These are phyloP conservation scores for Platanthera guangdongensis DNA, from an alignment of 106 monocot genomes.

Conservation along the genomic window DNA sequence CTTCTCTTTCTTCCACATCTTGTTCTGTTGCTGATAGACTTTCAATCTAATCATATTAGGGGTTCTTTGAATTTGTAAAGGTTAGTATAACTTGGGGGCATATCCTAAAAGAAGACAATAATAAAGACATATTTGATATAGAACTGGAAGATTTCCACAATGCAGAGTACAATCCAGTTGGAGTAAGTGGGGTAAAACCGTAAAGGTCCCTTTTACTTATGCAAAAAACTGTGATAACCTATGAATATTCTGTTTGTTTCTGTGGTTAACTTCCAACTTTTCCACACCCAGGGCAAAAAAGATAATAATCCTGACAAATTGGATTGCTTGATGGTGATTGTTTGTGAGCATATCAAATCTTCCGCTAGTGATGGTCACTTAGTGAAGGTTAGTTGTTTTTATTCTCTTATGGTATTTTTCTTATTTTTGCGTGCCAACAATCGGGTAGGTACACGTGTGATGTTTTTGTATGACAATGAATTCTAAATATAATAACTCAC, in stretches of 20 bases:
- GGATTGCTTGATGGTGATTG: constrained; percentile 73
- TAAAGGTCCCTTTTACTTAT: constrained; percentile 24
- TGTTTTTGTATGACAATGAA: neutral
- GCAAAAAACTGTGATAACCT: neutral
- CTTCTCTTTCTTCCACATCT: neutral
- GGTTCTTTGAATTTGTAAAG: constrained; percentile 20
- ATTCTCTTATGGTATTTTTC: neutral
- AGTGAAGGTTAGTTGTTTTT: constrained; percentile 31
- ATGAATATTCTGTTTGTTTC: neutral
- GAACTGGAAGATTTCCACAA: constrained; percentile 62
- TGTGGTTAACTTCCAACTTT: neutral
- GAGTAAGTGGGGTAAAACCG: constrained; percentile 5
- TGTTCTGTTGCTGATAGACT: neutral
- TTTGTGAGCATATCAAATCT: constrained; percentile 67
- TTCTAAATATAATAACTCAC: neutral
- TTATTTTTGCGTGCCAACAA: neutral
- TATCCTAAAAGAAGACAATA: constrained; percentile 49
- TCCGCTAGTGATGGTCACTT: constrained; percentile 44
- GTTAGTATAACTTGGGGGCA: constrained; percentile 85
- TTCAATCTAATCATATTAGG: neutral
- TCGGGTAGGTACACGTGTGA: neutral
- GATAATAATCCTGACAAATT: constrained; percentile 52
- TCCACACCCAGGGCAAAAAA: neutral
- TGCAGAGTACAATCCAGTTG: constrained; percentile 16
- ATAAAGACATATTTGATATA: constrained; percentile 85